phyloP scores from a whole-genome alignment of 2,329 filamentous ascomycete species.

The Geoglossum cookeanum region DNA sequence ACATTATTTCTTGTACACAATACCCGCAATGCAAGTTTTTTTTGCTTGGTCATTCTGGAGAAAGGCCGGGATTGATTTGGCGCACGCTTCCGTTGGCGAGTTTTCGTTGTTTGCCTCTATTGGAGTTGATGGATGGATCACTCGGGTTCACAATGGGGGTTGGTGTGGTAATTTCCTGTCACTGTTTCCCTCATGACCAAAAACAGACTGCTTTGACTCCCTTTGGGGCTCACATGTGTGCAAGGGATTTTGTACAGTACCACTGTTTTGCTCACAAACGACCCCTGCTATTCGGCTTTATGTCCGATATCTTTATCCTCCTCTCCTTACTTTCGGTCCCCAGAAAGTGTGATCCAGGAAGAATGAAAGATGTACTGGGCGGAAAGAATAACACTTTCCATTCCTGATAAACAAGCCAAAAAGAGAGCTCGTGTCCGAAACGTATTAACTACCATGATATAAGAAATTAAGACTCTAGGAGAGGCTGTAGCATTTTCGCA shows the following conservation, averaged over 20 bases:
- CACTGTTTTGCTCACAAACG: not conserved
- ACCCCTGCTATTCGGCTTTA: not conserved
- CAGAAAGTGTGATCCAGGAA: not conserved
- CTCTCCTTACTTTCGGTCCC: not conserved
- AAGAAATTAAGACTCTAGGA: too few species aligned
- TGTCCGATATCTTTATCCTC: not conserved
- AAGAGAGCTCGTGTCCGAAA: too few species aligned
- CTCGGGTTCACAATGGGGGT: not conserved
- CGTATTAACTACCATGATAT: too few species aligned
- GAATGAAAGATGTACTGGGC: not conserved
- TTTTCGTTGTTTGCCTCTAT: not conserved
- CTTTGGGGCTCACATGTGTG: not conserved
- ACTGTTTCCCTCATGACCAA: not conserved
- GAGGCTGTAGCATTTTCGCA: too few species aligned
- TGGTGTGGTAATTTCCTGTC: not conserved
- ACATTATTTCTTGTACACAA: constrained; percentile 1
- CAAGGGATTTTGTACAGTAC: not conserved
- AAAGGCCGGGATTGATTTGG: not conserved
- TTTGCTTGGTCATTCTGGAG: not conserved
- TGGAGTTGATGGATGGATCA: constrained; percentile 1
- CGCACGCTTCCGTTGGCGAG: not conserved
- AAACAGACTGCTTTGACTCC: not conserved
- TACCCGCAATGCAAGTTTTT: not conserved
- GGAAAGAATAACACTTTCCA: not conserved
- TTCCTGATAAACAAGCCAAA: not conserved